phyloP scores from a whole-genome alignment of 768 basidiomycete genomes.

The Kondoa malvinella region DNA sequence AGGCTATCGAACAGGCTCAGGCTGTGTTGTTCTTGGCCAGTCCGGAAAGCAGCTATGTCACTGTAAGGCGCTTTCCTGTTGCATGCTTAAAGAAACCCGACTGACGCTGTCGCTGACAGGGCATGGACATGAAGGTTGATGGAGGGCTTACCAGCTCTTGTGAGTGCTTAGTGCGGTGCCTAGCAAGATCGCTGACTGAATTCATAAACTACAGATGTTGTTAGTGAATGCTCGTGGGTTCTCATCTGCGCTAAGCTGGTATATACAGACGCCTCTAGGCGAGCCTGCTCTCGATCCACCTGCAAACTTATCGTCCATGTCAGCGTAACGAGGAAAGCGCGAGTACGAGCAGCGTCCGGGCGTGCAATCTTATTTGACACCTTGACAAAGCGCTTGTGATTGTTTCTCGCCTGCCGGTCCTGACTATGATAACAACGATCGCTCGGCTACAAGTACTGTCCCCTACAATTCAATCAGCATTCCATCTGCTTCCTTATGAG shows the following conservation, averaged over 20 bases:
- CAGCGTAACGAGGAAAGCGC: neutral
- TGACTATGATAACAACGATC: no score
- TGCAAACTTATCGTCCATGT: constrained; percentile 37
- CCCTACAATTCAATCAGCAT: neutral
- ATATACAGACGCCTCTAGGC: constrained; percentile 48
- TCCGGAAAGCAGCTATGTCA: constrained; percentile 91
- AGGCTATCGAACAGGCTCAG: constrained; percentile 85
- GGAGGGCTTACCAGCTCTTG: constrained; percentile 52
- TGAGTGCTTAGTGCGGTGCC: neutral
- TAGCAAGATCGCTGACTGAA: neutral
- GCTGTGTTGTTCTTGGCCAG: constrained; percentile 85
- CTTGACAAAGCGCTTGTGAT: no score
- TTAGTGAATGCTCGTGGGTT: neutral
- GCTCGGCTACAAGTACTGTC: no score
- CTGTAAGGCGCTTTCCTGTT: constrained; percentile 29
- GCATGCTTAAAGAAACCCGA: constrained; percentile 6
- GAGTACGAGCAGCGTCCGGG: no score
- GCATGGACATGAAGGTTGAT: constrained; percentile 86
- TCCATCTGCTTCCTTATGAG: neutral
- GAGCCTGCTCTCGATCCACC: constrained; percentile 59
- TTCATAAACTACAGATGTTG: constrained; percentile 50
- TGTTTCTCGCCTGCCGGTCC: no score
- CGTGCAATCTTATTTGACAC: no score
- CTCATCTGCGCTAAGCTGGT: neutral
- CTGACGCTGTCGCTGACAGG: constrained; percentile 36